A percentile compares a stretch with the other conserved stretches of the same genome.
phyloP scores from a whole-genome alignment of 345 rosid genomes.

The Acer negundo region DNA sequence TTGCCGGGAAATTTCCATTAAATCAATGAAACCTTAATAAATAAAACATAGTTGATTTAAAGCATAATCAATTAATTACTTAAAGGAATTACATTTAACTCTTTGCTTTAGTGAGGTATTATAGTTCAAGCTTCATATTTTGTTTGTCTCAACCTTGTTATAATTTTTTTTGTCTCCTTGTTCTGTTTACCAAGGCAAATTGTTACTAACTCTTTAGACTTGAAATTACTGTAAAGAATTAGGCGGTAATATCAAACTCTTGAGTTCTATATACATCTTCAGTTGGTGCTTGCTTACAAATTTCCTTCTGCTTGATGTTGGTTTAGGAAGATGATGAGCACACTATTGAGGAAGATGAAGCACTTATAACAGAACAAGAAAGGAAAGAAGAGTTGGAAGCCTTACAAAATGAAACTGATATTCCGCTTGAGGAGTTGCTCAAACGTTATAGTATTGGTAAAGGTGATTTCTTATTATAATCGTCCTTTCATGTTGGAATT shows the following conservation, averaged over 20 bases:
- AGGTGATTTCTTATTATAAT: conserved; percentile 41
- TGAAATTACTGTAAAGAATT: not conserved
- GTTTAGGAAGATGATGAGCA: conserved; percentile 98
- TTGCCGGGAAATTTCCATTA: not conserved
- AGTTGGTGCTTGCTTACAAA: not conserved
- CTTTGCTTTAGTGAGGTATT: conserved; percentile 7
- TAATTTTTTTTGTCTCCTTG: not conserved
- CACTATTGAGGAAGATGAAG: conserved; percentile 94
- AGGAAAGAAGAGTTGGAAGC: conserved; percentile 92
- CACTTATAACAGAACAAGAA: conserved; percentile 77
- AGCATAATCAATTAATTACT: not conserved
- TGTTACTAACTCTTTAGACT: not conserved
- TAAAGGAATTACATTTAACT: not conserved
- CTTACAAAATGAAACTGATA: conserved; percentile 72
- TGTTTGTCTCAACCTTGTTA: not conserved
- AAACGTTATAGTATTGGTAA: conserved; percentile 53
- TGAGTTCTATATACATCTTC: not conserved
- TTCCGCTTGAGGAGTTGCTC: conserved; percentile 88
- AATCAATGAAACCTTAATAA: not conserved
- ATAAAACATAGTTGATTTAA: not conserved
- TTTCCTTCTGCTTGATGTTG: conserved; percentile 24
- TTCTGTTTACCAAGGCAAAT: conserved; percentile 3
- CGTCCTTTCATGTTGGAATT: not conserved
- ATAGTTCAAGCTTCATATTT: conserved; percentile 1
- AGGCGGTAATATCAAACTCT: not conserved